Percentiles rank a stretch among this genome's conserved stretches.
phyloP scores from a whole-genome alignment of 495 filamentous ascomycete species.

The Cercophora sp. region DNA sequence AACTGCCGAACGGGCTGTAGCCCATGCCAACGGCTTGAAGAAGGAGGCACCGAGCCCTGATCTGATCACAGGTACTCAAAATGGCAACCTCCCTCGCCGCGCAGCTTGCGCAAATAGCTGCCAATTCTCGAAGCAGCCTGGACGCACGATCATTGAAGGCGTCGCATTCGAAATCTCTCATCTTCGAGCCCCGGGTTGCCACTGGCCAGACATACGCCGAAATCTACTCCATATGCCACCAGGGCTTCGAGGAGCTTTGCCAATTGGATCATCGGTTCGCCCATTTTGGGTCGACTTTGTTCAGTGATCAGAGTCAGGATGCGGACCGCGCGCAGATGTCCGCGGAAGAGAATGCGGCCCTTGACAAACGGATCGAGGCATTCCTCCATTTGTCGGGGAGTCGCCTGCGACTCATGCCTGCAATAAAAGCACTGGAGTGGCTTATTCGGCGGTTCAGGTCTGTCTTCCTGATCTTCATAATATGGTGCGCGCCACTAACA shows the following conservation, averaged over 20 bases:
- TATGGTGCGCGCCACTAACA: slow-evolving; percentile 34
- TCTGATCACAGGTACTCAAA: too few relatives aligned
- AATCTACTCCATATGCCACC: slow-evolving; percentile 77
- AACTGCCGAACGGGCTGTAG: not conserved
- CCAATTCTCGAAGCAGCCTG: slow-evolving; percentile 70
- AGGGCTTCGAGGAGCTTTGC: slow-evolving; percentile 89
- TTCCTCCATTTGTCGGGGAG: slow-evolving; percentile 76
- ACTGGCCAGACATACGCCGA: slow-evolving; percentile 82
- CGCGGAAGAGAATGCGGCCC: slow-evolving; percentile 68
- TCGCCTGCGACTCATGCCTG: slow-evolving; percentile 76
- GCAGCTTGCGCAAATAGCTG: slow-evolving; percentile 77
- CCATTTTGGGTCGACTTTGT: slow-evolving; percentile 66
- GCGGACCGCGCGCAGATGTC: slow-evolving; percentile 85
- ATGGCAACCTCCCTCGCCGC: slow-evolving; percentile 77
- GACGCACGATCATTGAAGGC: slow-evolving; percentile 87
- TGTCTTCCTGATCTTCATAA: slow-evolving; percentile 12
- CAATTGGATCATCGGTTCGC: slow-evolving; percentile 72
- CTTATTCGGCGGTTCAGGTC: slow-evolving; percentile 87
- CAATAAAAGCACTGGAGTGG: slow-evolving; percentile 91
- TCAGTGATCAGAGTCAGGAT: slow-evolving; percentile 84
- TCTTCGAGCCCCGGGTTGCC: slow-evolving; percentile 80
- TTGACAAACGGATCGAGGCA: slow-evolving; percentile 70
- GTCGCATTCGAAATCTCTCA: slow-evolving; percentile 83
- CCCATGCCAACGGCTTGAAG: not conserved
- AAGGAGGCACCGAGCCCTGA: too few relatives aligned